Base-by-base conservation (phyloP, 208 protist genomes). In the Wallacemonas sp. region DNA sequence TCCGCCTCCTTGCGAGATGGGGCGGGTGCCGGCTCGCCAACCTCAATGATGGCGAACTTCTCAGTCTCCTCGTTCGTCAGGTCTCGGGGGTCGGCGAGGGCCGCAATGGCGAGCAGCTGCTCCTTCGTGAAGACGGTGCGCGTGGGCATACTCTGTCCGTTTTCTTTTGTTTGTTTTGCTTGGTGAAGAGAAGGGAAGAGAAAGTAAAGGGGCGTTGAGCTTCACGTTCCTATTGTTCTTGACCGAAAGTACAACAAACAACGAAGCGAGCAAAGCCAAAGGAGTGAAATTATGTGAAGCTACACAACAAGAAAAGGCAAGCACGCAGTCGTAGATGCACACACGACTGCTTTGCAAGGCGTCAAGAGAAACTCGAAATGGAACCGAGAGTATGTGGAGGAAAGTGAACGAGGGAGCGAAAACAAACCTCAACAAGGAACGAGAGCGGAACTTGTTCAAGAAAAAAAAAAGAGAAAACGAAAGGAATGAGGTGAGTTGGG, bases 11-110 rank as follows among this genome's bases (percentile, higher is more conserved):
- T 74, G 17, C 77, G 77, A 49, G 68, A 55, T 12, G 63, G 65
- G 3, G 57, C 66, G 8, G 71, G 61, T 2, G 49, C 24, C 2
- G 74, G 60, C 19, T 89, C 81, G 2, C 61, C 69, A 14, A 77
- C 64, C 44, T 94, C 82, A 36, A 91, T 91, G 8, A 92, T 68
- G 21, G 83, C 71, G 33, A 94, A 94, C 71, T 87, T 87, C 30
- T 81, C 66, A 36, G 76, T 36, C 19, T 72, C 68, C 17, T 70
- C 85, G 5, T 48, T 57, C 16, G 72, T 70, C 32, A 94, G 44
- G 1, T 64, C 68, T 17, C 78, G 64, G 8, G 70, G 64, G 54
- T 61, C 47, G 3, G 70, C 61, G 14, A 78, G 67, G 0, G 68
- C 33, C 8, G 75, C 68, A 26, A 92, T 72, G n/a, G 76, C 61